Evolutionary conservation across 148 eudicot genomes (phyloP), one percentile per base, ranked within the genome.

Genomic region (Cornus suecica): DNA sequence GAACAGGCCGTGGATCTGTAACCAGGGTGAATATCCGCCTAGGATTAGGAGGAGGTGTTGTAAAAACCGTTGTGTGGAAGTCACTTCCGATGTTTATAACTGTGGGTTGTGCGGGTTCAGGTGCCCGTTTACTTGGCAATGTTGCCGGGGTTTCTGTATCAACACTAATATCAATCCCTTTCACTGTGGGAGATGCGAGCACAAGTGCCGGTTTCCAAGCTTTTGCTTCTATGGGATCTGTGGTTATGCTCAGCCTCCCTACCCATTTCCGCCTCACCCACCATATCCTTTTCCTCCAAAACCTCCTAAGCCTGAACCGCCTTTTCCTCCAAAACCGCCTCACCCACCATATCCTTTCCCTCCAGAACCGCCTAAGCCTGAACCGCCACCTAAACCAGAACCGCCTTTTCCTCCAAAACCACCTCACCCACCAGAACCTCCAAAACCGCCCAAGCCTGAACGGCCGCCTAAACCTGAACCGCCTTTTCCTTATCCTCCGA

Each of bases 41-140:
- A 74, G 77, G 37, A 41, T 74, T 25, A 78, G 75, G 27, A 78
- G 68, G 37, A 8, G 76, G 9, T 94, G 98, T 77, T 94, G 98
- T 60, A 71, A 26, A 45, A 86, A 92, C 64, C 88, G 86, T 0
- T 94, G 98, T 58, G 77, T 90, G 2, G 97, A 90, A 25, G 79
- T 88, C 34, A 76, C 31, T 0, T 79, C 81, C 0, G 94, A 94
- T 48, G 74, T 80, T 8, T 42, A 87, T 11, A 92, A 94, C 42
- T 94, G 98, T 32, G 98, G 97, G 11, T 68, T 85, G 25, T 94
- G 98, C 56, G 96, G 97, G 15, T 11, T 87, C 10, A 80, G 88
- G 56, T 94, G 98, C 30, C 97, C 89, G 0, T 94, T 89, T 69
- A 82, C 87, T 65, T 83, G 93, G 94, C 80, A 83, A 73, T 94